A percentile compares a stretch with the other conserved stretches of the same genome.
Conservation (phyloP, 140 eudicot genomes). For the Erigeron philadelphicus region DNA sequence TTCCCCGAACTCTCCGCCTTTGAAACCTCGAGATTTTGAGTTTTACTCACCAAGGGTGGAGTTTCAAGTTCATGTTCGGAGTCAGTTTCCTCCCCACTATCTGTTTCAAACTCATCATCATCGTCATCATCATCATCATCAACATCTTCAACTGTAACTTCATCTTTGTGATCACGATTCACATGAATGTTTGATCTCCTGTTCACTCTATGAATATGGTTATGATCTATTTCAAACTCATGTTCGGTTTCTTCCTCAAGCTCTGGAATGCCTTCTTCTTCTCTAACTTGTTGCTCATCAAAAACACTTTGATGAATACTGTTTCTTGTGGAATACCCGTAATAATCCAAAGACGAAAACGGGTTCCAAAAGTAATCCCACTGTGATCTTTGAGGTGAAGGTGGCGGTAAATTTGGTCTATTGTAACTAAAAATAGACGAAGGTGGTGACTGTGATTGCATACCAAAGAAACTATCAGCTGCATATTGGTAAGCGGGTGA, state of each 20-base stretch:
- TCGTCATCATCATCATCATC: conserved; percentile 44
- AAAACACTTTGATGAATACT: conserved; percentile 45
- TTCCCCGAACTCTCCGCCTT: conserved; percentile 53
- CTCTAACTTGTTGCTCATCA: conserved; percentile 85
- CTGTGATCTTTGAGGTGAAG: conserved; percentile 72
- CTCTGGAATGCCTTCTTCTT: conserved; percentile 97
- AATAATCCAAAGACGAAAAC: conserved; percentile 77
- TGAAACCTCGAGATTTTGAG: conserved; percentile 51
- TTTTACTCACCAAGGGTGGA: conserved; percentile 31
- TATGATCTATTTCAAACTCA: conserved; percentile 48
- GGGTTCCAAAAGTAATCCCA: conserved; percentile 99
- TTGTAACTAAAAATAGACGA: conserved; percentile 49
- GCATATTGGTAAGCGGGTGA: conserved; percentile 65
- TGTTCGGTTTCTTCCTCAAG: conserved; percentile 92
- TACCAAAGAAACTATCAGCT: conserved; percentile 61
- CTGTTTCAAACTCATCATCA: conserved; percentile 50
- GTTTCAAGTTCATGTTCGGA: conserved; percentile 38
- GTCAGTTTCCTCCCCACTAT: conserved; percentile 42
- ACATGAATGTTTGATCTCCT: conserved; percentile 24
- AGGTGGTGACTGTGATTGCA: conserved; percentile 48
- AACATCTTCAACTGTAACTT: conserved; percentile 60
- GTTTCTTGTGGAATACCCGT: conserved; percentile 63
- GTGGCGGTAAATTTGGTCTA: conserved; percentile 57
- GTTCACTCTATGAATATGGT: conserved; percentile 10
- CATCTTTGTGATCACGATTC: conserved; percentile 46